phyloP scores from a whole-genome alignment of 2,329 filamentous ascomycete genomes.

The Sporothrix sp. region DNA sequence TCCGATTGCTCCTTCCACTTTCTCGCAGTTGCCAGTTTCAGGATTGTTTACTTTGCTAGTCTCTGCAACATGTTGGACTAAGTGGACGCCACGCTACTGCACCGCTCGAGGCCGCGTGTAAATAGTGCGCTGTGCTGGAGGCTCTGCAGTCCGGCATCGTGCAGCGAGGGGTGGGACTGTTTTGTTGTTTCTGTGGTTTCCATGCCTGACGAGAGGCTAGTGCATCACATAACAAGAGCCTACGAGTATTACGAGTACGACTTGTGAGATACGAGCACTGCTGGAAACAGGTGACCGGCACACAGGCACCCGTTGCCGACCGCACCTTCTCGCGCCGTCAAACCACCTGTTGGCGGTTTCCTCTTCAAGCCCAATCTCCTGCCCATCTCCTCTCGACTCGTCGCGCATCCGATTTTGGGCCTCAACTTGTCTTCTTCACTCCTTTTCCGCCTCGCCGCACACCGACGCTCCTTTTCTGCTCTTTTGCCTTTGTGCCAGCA shows the following conservation, averaged over 20 bases:
- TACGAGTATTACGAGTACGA: not conserved
- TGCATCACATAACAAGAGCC: conserved; percentile 10
- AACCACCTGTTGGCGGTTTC: not conserved
- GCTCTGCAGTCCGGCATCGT: too few species aligned
- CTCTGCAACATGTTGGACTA: conserved; percentile 3
- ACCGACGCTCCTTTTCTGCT: conserved; percentile 1
- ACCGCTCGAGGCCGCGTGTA: not conserved
- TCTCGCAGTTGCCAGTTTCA: conserved; percentile 1
- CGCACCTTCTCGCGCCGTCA: conserved; percentile 1
- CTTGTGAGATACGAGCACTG: not conserved
- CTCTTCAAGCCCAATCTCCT: not conserved
- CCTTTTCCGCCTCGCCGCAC: not conserved
- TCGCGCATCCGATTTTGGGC: not conserved
- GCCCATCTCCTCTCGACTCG: not conserved
- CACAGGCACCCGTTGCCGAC: not conserved
- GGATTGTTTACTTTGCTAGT: conserved; percentile 7
- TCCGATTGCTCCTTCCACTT: not conserved
- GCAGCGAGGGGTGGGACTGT: conserved; percentile 12
- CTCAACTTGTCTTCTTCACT: not conserved
- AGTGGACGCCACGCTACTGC: conserved; percentile 1
- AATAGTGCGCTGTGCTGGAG: too few species aligned
- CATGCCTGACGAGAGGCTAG: conserved; percentile 6
- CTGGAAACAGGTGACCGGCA: conserved; percentile 5
- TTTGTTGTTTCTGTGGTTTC: conserved; percentile 17
- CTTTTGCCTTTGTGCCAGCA: not conserved